Percentiles rank a stretch among this genome's conserved stretches.
Evolutionary conservation across 1,284 basidiomycete genomes (phyloP).

Genomic region (Veloporphyrellus conicus): DNA sequence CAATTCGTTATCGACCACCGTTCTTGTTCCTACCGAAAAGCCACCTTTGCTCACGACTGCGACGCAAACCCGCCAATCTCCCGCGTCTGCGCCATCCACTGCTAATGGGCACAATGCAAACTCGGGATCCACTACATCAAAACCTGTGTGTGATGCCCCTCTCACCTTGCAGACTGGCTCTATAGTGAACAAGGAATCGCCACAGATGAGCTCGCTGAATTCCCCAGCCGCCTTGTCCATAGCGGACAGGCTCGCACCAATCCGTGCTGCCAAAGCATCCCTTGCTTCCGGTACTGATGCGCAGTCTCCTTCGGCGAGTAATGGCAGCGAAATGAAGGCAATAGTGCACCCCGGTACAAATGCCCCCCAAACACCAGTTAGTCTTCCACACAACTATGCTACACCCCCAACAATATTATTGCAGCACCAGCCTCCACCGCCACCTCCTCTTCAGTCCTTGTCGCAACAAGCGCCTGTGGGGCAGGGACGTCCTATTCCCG

Average conservation of each 20-base stretch:
- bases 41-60: background rate
- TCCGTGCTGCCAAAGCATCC: conserved; percentile 32
- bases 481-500: conserved; percentile 6
- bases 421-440: background rate
- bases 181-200: conserved; percentile 22
- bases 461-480: background rate
- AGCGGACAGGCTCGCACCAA: conserved; percentile 31
- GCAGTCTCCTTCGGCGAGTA: conserved; percentile 9
- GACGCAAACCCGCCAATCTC: background rate
- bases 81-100: background rate
- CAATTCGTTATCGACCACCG: conserved; percentile 17
- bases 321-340: background rate
- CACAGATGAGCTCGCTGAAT: conserved; percentile 11
- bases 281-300: conserved; percentile 8
- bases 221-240: conserved; percentile 7
- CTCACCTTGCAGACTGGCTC: conserved; percentile 11
- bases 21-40: background rate
- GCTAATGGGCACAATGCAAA: background rate
- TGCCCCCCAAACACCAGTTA: background rate
- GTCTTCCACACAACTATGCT: conserved; percentile 5
- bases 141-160: background rate
- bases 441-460: background rate
- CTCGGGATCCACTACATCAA: background rate
- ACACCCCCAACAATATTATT: background rate
- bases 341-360: background rate